Evolutionary conservation across 208 protist species (phyloP), one percentile per base, ranked within the genome.

Genomic region (Trypanosoma conorhini): DNA sequence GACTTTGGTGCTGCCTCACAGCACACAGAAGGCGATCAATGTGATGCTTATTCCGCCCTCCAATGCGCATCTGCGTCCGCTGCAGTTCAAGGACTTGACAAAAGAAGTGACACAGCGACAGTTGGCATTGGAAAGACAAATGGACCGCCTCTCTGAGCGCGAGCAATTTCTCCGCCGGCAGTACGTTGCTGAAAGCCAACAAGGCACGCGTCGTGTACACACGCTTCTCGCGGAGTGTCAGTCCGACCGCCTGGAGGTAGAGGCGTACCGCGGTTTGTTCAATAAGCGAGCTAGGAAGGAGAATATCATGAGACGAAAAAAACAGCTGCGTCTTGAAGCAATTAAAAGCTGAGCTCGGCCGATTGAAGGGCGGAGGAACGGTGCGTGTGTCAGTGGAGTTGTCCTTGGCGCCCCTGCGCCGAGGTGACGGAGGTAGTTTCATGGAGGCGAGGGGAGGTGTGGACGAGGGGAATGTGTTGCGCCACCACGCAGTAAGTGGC

Each of bases 1-100:
- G 44, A 5, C 35, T 21, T 26, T 60, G 9, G 10, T 40, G 17
- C 44, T 51, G 17, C 70, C 57, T 31, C 50, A 35, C 50, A 51
- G 8, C 9, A 51, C 54, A 33, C 24, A 70, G 57, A 56, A 76
- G 63, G 52, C 38, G 42, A 56, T 77, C 5, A 70, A 72, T 17
- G 31, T 86, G 26, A 75, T 66, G 52, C 38, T 77, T 31, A 78
- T 89, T 52, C 70, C 80, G 22, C 75, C 64, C 4, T 77, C 81
- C 51, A 65, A 80, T 9, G 58, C 75, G 13, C 61, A 70, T 21
- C 51, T 61, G 7, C 83, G 83, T 1, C 80, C 80, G 52, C 70
- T 77, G 38, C 58, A 82, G 61, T 85, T 81, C 52, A 65, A 62
- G 28, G 56, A 40, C 21, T 58, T 87, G 7, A 65, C 74, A 24